Percentiles rank a stretch among this genome's conserved stretches.
These are phyloP conservation scores for Exophiala mesophila DNA, from an alignment of 2,329 filamentous ascomycete species.

Conservation along the genomic window DNA sequence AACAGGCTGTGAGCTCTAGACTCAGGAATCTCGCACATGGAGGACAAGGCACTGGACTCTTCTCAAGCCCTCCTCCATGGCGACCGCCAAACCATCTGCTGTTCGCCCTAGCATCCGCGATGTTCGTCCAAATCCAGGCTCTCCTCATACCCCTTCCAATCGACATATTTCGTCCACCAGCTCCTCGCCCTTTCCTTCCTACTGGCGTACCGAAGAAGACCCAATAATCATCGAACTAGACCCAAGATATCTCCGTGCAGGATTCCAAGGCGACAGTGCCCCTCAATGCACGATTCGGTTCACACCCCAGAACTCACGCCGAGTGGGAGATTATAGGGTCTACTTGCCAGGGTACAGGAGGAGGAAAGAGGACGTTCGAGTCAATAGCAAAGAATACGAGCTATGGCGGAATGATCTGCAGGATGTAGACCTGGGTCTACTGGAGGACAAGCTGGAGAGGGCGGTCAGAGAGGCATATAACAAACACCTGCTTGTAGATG, in stretches of 20 bases:
- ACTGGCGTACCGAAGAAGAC: conserved; percentile 70
- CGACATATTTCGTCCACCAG: conserved; percentile 52
- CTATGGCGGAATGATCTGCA: conserved; percentile 75
- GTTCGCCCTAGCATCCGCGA: conserved; percentile 23
- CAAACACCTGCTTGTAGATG: conserved; percentile 58
- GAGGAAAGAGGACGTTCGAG: conserved; percentile 38
- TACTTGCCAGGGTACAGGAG: conserved; percentile 56
- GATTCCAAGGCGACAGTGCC: conserved; percentile 76
- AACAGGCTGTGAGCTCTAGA: too few relatives aligned
- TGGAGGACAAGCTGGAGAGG: conserved; percentile 82
- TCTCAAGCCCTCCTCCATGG: not conserved
- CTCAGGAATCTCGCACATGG: too few relatives aligned
- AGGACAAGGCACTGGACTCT: too few relatives aligned
- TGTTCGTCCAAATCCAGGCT: conserved; percentile 16
- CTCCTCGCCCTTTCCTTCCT: conserved; percentile 53
- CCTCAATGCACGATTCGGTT: conserved; percentile 69
- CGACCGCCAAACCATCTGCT: conserved; percentile 25
- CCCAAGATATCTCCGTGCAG: conserved; percentile 69
- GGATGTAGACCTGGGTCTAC: conserved; percentile 67
- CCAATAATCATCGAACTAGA: conserved; percentile 78
- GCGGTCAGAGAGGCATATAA: conserved; percentile 75
- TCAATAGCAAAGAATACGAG: conserved; percentile 53
- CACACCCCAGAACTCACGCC: conserved; percentile 68
- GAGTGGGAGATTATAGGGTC: conserved; percentile 74
- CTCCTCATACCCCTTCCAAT: conserved; percentile 59